A percentile compares a stretch with the other conserved stretches of the same genome.
Conservation (phyloP, 768 basidiomycete species). For the Tricholoma matsutake region DNA sequence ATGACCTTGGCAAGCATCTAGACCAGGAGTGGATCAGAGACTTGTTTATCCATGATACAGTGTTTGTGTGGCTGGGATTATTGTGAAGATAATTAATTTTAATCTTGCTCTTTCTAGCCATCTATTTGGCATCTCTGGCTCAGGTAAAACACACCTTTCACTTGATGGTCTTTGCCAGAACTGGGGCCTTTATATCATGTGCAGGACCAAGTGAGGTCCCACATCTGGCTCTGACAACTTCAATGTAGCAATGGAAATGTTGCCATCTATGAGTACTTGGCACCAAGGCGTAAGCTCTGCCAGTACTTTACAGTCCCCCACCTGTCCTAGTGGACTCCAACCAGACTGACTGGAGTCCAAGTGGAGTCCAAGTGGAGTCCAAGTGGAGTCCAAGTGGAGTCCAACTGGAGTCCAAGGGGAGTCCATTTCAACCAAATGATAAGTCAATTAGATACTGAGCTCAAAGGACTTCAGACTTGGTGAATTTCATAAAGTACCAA, state of each 20-base stretch:
- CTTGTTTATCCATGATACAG: constrained; percentile 7
- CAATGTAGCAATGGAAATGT: constrained; percentile 6
- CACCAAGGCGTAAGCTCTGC: constrained; percentile 1
- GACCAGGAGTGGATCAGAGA: constrained; percentile 3
- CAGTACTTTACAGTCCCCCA: too few relatives aligned
- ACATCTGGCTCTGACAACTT: constrained; percentile 10
- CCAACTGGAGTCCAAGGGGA: too few relatives aligned
- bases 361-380: too few relatives aligned
- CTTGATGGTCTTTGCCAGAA: constrained; percentile 1
- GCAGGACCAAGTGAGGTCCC: background rate
- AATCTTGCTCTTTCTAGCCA: background rate
- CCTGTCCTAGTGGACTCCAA: too few relatives aligned
- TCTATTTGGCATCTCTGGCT: constrained; percentile 1
- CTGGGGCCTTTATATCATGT: background rate
- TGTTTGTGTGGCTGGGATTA: background rate
- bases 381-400: too few relatives aligned
- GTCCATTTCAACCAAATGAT: too few relatives aligned
- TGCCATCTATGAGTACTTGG: constrained; percentile 11
- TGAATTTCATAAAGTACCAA: too few relatives aligned
- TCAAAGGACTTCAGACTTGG: too few relatives aligned
- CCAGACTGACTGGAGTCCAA: too few relatives aligned
- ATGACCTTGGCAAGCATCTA: constrained; percentile 9
- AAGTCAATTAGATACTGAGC: too few relatives aligned
- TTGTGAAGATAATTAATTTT: background rate
- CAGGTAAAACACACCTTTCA: background rate